Evolutionary conservation across 495 filamentous ascomycete genomes (phyloP), one percentile per base, ranked within the genome.

Genomic region (Platismatia glauca): DNA sequence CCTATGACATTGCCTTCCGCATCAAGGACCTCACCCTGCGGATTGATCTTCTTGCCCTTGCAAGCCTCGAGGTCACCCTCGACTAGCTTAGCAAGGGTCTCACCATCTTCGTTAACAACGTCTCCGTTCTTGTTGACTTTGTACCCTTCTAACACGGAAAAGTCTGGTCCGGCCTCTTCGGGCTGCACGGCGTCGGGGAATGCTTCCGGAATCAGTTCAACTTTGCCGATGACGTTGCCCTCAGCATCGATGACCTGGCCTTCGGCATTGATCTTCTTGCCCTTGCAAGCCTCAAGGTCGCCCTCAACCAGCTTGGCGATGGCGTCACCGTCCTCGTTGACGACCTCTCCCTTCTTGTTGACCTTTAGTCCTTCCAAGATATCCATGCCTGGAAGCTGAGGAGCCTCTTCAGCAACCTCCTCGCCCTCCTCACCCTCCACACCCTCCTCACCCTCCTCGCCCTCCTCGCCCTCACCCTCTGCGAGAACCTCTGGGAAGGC

Each of bases 91-190:
- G 76, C 79, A 63, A 82, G 74, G 1, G 68, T 66, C 41, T 82
- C 79, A 38, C 79, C 79, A 60, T 81, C 78, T 58, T 80, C 80
- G 58, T 82, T 74, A 24, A 82, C 64, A 55, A 90, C 81, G 58
- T 88, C 84, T 60, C 88, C 88, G 29, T 79, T 73, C 73, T 91
- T 90, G 77, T 89, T 90, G 70, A 91, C 82, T 59, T 79, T 84
- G 71, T 79, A 82, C 68, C 79, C 80, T 43, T 83, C 83, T n/a
- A 90, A 75, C 52, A 78, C 69, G 0, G 84, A 84, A 48, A 84
- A 76, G 59, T 66, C 69, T 6, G 64, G 64, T 20, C 57, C 63
- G 63, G 80, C 71, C 50, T 81, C 77, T 65, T 84, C 78, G 29
- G 52, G 63, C 7, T 79, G 77, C 46, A 48, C 67, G 11, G 56